These are phyloP conservation scores for Lolium perenne DNA, from an alignment of 176 grass and related monocot genomes.

Conservation along the genomic window DNA sequence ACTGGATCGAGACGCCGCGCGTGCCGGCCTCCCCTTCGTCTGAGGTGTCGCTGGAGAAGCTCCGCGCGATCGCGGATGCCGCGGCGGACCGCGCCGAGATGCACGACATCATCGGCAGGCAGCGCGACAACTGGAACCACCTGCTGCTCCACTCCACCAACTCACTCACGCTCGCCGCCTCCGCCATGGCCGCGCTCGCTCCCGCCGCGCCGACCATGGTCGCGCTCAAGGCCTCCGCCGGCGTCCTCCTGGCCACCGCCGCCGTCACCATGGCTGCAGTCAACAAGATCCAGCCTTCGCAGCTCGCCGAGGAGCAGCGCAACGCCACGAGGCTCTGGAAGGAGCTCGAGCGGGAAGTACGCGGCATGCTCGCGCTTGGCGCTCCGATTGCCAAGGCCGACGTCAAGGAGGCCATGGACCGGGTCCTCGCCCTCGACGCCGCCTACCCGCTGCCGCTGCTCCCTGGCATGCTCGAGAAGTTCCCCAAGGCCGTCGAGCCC, in stretches of 20 bases:
- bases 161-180: no score
- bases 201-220: no score
- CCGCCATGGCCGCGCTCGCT: no score
- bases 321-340: constrained; percentile 57
- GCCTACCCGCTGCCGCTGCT: no score
- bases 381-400: no score
- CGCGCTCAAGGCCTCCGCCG: constrained; percentile 46
- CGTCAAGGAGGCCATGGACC: no score
- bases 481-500: no score
- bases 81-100: constrained; percentile 59
- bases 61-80: constrained; percentile 51
- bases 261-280: constrained; percentile 44
- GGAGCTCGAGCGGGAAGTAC: constrained; percentile 43
- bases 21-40: neutral
- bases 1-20: neutral
- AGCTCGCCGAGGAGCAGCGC: constrained; percentile 73
- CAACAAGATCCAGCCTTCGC: constrained; percentile 70
- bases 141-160: constrained; percentile 46
- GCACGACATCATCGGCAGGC: constrained; percentile 70
- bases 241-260: constrained; percentile 28
- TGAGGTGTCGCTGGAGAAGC: neutral
- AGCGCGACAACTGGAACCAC: constrained; percentile 79
- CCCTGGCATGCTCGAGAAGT: no score
- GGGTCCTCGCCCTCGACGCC: no score
- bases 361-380: no score